These are phyloP conservation scores for Syncephalastrum sp. DNA, from an alignment of 371 early-diverging fungal species.

Conservation along the genomic window DNA sequence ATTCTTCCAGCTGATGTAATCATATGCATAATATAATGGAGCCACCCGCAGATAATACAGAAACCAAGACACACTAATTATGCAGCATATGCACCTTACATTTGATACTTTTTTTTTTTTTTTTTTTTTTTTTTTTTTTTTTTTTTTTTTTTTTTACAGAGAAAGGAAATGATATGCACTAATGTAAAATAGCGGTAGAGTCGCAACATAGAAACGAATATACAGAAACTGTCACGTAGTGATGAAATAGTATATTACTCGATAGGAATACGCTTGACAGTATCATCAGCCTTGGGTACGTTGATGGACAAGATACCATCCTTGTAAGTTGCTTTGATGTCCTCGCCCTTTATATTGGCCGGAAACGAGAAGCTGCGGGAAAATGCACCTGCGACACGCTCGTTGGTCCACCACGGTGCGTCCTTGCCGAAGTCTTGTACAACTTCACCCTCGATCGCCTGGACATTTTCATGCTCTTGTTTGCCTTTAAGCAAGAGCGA, in stretches of 20 bases:
- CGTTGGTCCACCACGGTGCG: conserved; percentile 33
- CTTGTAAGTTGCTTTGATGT: conserved; percentile 38
- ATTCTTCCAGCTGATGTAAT: too few species aligned
- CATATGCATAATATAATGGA: too few species aligned
- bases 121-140: too few species aligned
- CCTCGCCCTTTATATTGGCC: conserved; percentile 19
- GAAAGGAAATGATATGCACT: too few species aligned
- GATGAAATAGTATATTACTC: conserved; percentile 14
- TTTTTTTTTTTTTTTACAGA: too few species aligned
- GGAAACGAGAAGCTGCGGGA: conserved; percentile 36
- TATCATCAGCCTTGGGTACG: conserved; percentile 27
- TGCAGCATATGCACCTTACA: too few species aligned
- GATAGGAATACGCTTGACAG: conserved; percentile 12
- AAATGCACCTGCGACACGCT: conserved; percentile 38
- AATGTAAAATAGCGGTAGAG: too few species aligned
- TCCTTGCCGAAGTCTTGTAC: neutral
- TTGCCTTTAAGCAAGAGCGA: conserved; percentile 32
- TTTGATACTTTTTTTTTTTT: too few species aligned
- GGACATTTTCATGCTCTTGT: neutral
- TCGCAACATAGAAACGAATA: too few species aligned
- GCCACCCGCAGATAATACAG: too few species aligned
- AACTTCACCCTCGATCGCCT: neutral
- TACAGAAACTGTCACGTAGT: too few species aligned
- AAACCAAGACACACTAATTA: too few species aligned
- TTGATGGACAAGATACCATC: conserved; percentile 34